These are phyloP conservation scores for Ophiostoma piceae DNA, from an alignment of 2,329 filamentous ascomycete genomes.

Conservation along the genomic window DNA sequence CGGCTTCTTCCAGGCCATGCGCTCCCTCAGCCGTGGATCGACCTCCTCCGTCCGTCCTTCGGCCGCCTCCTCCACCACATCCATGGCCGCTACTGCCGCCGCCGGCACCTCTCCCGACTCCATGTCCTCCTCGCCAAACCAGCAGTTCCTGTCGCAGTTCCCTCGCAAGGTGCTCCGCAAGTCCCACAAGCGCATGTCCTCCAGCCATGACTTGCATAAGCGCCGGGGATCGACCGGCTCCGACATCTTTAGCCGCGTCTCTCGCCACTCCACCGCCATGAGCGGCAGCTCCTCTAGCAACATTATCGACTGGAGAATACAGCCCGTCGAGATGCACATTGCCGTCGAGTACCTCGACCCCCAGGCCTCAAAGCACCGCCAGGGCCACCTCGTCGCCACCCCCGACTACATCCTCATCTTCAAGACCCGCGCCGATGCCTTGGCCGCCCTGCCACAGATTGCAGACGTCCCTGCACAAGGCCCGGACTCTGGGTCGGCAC, in stretches of 20 bases:
- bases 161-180: conserved; percentile 28
- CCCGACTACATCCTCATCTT: conserved; percentile 48
- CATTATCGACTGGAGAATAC: conserved; percentile 34
- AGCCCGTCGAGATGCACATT: conserved; percentile 37
- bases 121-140: conserved; percentile 17
- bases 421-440: conserved; percentile 44
- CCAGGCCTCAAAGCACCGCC: conserved; percentile 44
- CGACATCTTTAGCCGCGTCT: conserved; percentile 30
- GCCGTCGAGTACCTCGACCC: conserved; percentile 39
- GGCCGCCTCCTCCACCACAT: conserved; percentile 17
- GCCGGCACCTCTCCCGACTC: conserved; percentile 22
- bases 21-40: conserved; percentile 30
- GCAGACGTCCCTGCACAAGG: conserved; percentile 31
- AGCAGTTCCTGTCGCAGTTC: conserved; percentile 21
- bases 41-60: conserved; percentile 22
- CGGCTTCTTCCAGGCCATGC: conserved; percentile 30
- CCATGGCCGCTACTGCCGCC: conserved; percentile 16
- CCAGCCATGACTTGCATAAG: conserved; percentile 24
- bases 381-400: conserved; percentile 50
- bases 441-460: conserved; percentile 41
- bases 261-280: conserved; percentile 30
- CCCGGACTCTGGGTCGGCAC: conserved; percentile 26
- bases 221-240: conserved; percentile 34
- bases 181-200: conserved; percentile 26
- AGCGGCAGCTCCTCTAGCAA: conserved; percentile 31